Evolutionary conservation across 2,329 filamentous ascomycete genomes (phyloP), one percentile per base, ranked within the genome.

Genomic region (Ascochyta lentis): DNA sequence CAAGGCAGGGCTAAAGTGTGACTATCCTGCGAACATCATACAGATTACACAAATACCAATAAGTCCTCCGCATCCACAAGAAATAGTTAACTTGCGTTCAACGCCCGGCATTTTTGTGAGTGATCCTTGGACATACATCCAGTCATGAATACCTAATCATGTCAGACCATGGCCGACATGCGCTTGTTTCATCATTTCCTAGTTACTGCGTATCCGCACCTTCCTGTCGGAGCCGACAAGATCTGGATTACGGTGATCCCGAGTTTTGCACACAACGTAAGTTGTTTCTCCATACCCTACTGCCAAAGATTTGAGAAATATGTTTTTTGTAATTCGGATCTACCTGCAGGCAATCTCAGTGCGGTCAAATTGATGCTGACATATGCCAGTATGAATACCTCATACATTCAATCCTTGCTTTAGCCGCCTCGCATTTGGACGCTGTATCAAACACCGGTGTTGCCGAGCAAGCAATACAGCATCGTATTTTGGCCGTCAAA

Each of bases 361-460:
- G 2, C 9, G 3, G 15, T 45, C 15, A 33, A 26, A 16, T n/a
- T 4, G 35, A 56, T 16, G 42, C 59, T 65, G 39, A 70, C 39
- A 6, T 23, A 56, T 49, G 22, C 19, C 54, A 87, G 82, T 82
- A 88, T 61, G 84, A 88, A 52, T 89, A 86, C 56, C 79, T 89
- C 9, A 89, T 91, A 83, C 88, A 91, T 69, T 86, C 87, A 4
- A 86, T 91, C 46, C 80, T 89, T 0, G 87, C 86, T 12, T 81
- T 89, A 56, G 81, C 88, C 1, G 89, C 88, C 29, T 89, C 87
- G 0, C 85, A 90, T 60, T 80, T 90, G 4, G 80, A 83, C 63
- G 74, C 76, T 4, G 72, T 77, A 0, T 84, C 72, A 2, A 70
- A 83, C 54, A 70, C 79, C 1, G 80, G 79, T 56, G 80, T 89